phyloP scores from a whole-genome alignment of 2,329 filamentous ascomycete species.

The Aspergillus sojae region DNA sequence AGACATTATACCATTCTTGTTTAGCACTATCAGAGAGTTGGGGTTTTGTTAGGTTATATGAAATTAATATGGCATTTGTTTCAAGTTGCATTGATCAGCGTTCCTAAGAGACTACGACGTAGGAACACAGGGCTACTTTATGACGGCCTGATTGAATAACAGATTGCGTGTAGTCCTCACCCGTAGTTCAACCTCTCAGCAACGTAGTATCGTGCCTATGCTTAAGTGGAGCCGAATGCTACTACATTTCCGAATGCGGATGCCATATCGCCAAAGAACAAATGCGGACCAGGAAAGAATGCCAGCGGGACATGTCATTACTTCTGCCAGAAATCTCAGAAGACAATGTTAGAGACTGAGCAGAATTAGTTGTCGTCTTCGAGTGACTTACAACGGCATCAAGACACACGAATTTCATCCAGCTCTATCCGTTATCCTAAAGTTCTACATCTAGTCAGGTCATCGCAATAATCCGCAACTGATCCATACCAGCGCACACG shows the following conservation, averaged over 20 bases:
- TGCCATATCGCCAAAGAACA: no score
- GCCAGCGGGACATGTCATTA: background rate
- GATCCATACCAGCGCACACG: background rate
- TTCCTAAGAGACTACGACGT: background rate
- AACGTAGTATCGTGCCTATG: background rate
- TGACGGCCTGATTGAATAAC: background rate
- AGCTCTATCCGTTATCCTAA: background rate
- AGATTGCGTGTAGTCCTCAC: background rate
- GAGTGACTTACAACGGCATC: background rate
- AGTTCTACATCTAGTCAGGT: background rate
- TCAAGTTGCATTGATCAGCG: background rate
- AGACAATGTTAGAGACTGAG: background rate
- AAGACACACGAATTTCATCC: background rate
- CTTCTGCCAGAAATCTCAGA: background rate
- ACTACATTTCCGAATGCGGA: slow-evolving; percentile 2
- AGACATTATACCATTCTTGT: background rate
- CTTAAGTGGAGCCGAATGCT: background rate
- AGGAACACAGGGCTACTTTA: background rate
- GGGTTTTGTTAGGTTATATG: background rate
- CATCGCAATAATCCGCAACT: background rate
- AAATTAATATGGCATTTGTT: background rate
- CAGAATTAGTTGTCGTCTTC: background rate
- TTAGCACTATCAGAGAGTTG: background rate
- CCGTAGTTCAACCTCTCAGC: background rate
- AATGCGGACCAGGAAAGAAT: background rate